These are phyloP conservation scores for Septoria petroselini DNA, from an alignment of 2,329 filamentous ascomycete genomes.

Conservation along the genomic window DNA sequence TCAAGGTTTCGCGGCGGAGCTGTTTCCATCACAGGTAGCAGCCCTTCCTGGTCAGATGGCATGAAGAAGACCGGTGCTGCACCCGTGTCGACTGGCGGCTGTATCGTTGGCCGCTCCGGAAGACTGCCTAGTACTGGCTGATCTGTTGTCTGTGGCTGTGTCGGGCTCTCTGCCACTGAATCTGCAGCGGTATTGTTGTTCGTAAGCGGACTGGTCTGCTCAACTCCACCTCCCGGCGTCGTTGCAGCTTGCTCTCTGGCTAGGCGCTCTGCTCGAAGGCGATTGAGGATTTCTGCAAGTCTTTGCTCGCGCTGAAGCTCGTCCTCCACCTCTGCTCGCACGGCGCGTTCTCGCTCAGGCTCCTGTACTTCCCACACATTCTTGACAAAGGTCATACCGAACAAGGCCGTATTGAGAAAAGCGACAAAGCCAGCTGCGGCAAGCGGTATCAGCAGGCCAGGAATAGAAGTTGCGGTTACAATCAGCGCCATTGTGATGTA, in stretches of 20 bases:
- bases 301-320: slow-evolving; percentile 27
- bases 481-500: slow-evolving; percentile 55
- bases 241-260: slow-evolving; percentile 16
- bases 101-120: slow-evolving; percentile 34
- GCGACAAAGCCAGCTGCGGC: slow-evolving; percentile 57
- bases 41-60: slow-evolving; percentile 57
- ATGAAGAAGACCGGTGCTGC: slow-evolving; percentile 57
- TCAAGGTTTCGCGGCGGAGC: slow-evolving; percentile 17
- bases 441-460: slow-evolving; percentile 55
- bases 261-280: slow-evolving; percentile 27
- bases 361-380: slow-evolving; percentile 65
- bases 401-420: slow-evolving; percentile 59
- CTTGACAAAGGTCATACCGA: slow-evolving; percentile 64
- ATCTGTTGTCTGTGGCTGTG: slow-evolving; percentile 22
- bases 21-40: slow-evolving; percentile 42
- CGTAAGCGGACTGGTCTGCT: not conserved
- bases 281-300: slow-evolving; percentile 26
- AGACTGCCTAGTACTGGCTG: slow-evolving; percentile 15
- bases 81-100: slow-evolving; percentile 49
- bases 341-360: slow-evolving; percentile 46
- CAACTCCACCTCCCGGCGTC: slow-evolving; percentile 8
- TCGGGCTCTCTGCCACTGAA: not conserved
- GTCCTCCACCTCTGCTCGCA: slow-evolving; percentile 45
- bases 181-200: not conserved
- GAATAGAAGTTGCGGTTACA: slow-evolving; percentile 54